These are phyloP conservation scores for Mortierella sp. DNA, from an alignment of 371 early-diverging fungal species.

Conservation along the genomic window DNA sequence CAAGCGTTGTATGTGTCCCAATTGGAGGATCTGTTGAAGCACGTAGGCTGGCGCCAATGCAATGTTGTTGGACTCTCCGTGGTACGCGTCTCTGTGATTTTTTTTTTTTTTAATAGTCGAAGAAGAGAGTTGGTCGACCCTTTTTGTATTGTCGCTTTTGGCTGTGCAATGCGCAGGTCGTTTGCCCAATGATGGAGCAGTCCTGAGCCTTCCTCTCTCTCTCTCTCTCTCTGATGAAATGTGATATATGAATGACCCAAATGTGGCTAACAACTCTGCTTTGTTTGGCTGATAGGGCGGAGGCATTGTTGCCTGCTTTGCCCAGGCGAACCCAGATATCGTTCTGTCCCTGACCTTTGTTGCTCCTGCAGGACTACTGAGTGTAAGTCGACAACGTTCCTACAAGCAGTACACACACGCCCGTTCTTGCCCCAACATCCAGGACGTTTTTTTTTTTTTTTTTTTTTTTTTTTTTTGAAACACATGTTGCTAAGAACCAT, in stretches of 20 bases:
- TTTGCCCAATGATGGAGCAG: too few relatives aligned
- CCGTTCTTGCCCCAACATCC: not conserved
- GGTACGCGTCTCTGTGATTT: slow-evolving; percentile 3
- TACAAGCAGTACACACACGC: not conserved
- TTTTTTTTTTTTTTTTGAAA: not conserved
- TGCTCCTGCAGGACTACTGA: slow-evolving; percentile 39
- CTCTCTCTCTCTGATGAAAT: too few relatives aligned
- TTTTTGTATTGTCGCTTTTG: too few relatives aligned
- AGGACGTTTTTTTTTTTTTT: not conserved
- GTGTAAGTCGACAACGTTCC: slow-evolving; percentile 17
- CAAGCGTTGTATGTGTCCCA: slow-evolving; percentile 39
- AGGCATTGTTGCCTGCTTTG: slow-evolving; percentile 32
- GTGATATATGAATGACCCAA: too few relatives aligned
- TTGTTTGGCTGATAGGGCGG: slow-evolving; percentile 37
- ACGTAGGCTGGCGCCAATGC: slow-evolving; percentile 38
- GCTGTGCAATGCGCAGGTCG: not conserved
- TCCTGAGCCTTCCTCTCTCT: too few relatives aligned
- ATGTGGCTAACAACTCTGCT: too few relatives aligned
- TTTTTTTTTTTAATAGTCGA: too few relatives aligned
- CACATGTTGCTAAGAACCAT: too few relatives aligned
- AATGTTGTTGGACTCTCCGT: slow-evolving; percentile 49
- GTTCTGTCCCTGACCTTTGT: slow-evolving; percentile 40
- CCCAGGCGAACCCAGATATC: slow-evolving; percentile 33
- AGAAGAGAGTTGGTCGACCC: too few relatives aligned
- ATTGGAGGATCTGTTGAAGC: slow-evolving; percentile 24